phyloP scores from a whole-genome alignment of 176 grass and related monocot species.

The barley (Hordeum vulgare) region MorexV3_pseudomolecules_assembly NC_058519.1:589527201-589527700 shows the following conservation, averaged over 20 bases:
- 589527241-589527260: not conserved
- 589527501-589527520: constrained; percentile 70
- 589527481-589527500: constrained; percentile 65
- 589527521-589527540: constrained; percentile 68
- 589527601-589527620: not conserved
- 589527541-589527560: constrained; percentile 36
- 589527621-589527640: not conserved
- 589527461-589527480: constrained; percentile 59
- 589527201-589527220: no score
- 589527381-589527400: not conserved
- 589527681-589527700: constrained; percentile 36
- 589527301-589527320: not conserved
- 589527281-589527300: no score
- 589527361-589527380: not conserved
- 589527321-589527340: no score
- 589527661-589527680: constrained; percentile 47
- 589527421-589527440: constrained; percentile 42
- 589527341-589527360: no score
- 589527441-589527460: constrained; percentile 47
- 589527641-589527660: constrained; percentile 52
- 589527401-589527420: constrained; percentile 43
- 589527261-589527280: not conserved
- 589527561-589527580: no score
- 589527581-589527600: no score
- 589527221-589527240: no score